A percentile compares a stretch with the other conserved stretches of the same genome.
Conservation (phyloP, 2,329 filamentous ascomycete species). For the Neopestalotiopsis clavispora region DNA sequence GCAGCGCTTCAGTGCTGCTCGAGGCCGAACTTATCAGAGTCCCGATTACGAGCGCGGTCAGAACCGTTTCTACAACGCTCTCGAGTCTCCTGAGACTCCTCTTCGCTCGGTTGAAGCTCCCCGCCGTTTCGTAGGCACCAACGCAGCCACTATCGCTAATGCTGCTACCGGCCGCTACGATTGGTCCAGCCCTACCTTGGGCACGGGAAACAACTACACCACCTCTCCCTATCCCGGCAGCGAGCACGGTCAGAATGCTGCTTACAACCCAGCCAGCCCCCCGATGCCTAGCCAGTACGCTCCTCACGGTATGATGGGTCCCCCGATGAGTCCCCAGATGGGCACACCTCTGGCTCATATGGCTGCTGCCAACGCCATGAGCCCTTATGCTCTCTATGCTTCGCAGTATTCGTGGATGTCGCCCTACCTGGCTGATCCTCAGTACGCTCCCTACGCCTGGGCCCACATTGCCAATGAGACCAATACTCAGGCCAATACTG, state of each 20-base stretch:
- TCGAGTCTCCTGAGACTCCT: not conserved
- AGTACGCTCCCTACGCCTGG: slow-evolving; percentile 19
- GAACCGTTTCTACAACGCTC: not conserved
- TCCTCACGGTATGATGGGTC: slow-evolving; percentile 18
- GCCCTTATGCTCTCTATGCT: slow-evolving; percentile 22
- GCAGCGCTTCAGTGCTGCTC: slow-evolving; percentile 11
- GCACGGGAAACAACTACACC: slow-evolving; percentile 17
- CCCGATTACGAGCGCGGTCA: not conserved
- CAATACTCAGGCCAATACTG: not conserved
- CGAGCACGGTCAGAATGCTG: not conserved
- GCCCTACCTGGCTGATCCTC: slow-evolving; percentile 33
- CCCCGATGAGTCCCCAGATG: not conserved
- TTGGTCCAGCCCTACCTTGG: slow-evolving; percentile 14
- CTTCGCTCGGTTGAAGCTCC: not conserved
- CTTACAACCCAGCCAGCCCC: not conserved
- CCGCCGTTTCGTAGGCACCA: not conserved
- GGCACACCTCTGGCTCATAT: not conserved
- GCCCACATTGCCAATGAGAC: slow-evolving; percentile 16
- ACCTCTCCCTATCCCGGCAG: slow-evolving; percentile 18
- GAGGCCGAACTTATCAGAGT: slow-evolving; percentile 6
- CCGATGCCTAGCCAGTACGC: slow-evolving; percentile 24
- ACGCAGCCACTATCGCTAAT: not conserved
- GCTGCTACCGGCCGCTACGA: slow-evolving; percentile 4
- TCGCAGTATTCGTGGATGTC: slow-evolving; percentile 28
- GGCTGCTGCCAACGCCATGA: slow-evolving; percentile 19